Evolutionary conservation across 1,284 basidiomycete genomes (phyloP).

Genomic region (Trichosporon faecale): DNA sequence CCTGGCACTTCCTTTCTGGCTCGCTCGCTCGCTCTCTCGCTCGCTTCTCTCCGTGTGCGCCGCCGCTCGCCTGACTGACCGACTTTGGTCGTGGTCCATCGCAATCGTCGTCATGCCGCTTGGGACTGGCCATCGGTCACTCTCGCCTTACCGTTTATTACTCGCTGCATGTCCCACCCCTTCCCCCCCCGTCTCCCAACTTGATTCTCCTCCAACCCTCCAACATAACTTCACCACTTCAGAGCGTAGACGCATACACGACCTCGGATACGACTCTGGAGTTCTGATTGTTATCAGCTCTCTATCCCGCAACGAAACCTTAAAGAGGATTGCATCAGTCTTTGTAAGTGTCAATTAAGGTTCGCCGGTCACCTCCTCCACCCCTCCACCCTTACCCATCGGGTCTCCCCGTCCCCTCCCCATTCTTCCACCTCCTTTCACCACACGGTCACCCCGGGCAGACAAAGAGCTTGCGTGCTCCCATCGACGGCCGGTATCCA

Average conservation of each 20-base stretch:
- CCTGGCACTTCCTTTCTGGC: not conserved
- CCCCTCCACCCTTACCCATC: not conserved
- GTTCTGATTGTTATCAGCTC: not conserved
- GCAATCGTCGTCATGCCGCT: not conserved
- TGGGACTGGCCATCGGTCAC: not conserved
- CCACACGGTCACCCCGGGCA: not conserved
- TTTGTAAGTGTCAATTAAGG: constrained; percentile 3
- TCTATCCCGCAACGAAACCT: too few species aligned
- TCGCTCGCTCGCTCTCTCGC: not conserved
- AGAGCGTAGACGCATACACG: constrained; percentile 1
- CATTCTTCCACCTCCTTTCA: not conserved
- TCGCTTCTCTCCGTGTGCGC: not conserved
- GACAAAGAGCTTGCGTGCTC: not conserved
- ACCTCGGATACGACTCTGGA: not conserved
- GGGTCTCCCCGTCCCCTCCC: not conserved
- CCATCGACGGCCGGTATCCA: not conserved
- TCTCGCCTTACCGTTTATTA: not conserved
- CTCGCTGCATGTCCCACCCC: not conserved
- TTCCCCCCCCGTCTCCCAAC: not conserved
- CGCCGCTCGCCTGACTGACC: not conserved
- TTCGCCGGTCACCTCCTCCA: not conserved
- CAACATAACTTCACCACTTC: not conserved
- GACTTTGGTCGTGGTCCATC: not conserved
- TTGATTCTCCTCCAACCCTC: not conserved
- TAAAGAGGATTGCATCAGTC: not conserved